A percentile compares a stretch with the other conserved stretches of the same genome.
These are phyloP conservation scores for Citrus medica DNA, from an alignment of 345 rosid species.

Conservation along the genomic window DNA sequence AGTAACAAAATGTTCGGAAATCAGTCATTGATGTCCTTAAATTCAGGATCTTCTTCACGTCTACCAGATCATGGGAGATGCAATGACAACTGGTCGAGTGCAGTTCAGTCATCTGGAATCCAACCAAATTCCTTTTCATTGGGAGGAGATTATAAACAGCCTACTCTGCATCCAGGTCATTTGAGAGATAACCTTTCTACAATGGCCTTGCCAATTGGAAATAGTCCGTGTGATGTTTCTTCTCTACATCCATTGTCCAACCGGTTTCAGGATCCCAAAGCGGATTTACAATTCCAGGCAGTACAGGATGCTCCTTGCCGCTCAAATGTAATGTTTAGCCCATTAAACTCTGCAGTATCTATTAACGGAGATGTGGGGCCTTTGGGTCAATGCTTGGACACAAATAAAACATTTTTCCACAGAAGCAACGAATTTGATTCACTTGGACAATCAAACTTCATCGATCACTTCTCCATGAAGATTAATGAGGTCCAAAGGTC, in stretches of 20 bases:
- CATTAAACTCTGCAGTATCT: slow-evolving; percentile 36
- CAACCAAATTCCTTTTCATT: slow-evolving; percentile 31
- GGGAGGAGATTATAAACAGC: slow-evolving; percentile 20
- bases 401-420: slow-evolving; percentile 28
- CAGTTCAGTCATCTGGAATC: slow-evolving; percentile 38
- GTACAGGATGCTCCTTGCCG: slow-evolving; percentile 25
- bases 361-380: slow-evolving; percentile 24
- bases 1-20: slow-evolving; percentile 23
- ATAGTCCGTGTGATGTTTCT: slow-evolving; percentile 30
- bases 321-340: slow-evolving; percentile 22
- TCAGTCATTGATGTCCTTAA: slow-evolving; percentile 25
- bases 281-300: slow-evolving; percentile 27
- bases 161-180: slow-evolving; percentile 27
- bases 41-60: slow-evolving; percentile 32
- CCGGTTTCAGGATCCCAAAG: slow-evolving; percentile 21
- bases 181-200: slow-evolving; percentile 32
- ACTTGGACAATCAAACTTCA: slow-evolving; percentile 27
- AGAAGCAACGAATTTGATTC: slow-evolving; percentile 39
- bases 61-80: slow-evolving; percentile 36
- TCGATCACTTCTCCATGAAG: slow-evolving; percentile 34
- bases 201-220: slow-evolving; percentile 42
- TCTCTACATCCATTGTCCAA: slow-evolving; percentile 28
- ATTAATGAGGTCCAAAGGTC: slow-evolving; percentile 33
- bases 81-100: slow-evolving; percentile 49
- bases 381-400: slow-evolving; percentile 33